Evolutionary conservation across 257 asterid species (phyloP).

Genomic region (Verbena officinalis): DNA sequence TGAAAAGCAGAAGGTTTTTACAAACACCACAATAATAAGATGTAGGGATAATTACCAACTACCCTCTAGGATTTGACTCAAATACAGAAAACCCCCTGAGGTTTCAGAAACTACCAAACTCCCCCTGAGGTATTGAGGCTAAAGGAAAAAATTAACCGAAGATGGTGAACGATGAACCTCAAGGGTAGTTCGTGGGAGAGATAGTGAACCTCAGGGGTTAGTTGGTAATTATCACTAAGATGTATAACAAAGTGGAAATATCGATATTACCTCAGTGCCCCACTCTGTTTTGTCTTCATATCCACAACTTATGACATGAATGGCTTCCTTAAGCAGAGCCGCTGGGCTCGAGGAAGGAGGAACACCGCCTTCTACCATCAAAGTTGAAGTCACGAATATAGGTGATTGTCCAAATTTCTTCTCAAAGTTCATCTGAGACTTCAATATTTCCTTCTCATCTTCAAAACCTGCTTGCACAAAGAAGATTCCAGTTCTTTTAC

Average conservation of each 20-base stretch:
- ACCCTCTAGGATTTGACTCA: too few relatives aligned
- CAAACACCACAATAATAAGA: too few relatives aligned
- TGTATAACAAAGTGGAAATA: not conserved
- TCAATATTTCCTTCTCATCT: conserved; percentile 74
- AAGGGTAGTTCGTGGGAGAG: too few relatives aligned
- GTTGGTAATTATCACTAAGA: not conserved
- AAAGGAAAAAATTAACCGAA: too few relatives aligned
- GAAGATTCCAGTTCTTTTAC: conserved; percentile 16
- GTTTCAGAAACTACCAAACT: too few relatives aligned
- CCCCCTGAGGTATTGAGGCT: too few relatives aligned
- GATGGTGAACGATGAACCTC: too few relatives aligned
- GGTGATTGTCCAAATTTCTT: conserved; percentile 95
- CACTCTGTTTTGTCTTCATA: conserved; percentile 98
- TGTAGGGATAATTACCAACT: too few relatives aligned
- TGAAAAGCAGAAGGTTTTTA: too few relatives aligned
- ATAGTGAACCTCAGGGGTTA: too few relatives aligned
- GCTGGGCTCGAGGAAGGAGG: conserved; percentile 99
- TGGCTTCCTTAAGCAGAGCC: conserved; percentile 91
- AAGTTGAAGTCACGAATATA: conserved; percentile 82
- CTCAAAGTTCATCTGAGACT: conserved; percentile 93
- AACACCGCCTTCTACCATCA: conserved; percentile 94
- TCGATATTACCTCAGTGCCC: conserved; percentile 74
- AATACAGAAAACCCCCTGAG: too few relatives aligned
- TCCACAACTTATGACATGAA: conserved; percentile 97
- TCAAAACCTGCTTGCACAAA: conserved; percentile 58